Evolutionary conservation across 352 stramenopile species (phyloP), one percentile per base, ranked within the genome.

Genomic region (Phytophthora pseudosyringae): DNA sequence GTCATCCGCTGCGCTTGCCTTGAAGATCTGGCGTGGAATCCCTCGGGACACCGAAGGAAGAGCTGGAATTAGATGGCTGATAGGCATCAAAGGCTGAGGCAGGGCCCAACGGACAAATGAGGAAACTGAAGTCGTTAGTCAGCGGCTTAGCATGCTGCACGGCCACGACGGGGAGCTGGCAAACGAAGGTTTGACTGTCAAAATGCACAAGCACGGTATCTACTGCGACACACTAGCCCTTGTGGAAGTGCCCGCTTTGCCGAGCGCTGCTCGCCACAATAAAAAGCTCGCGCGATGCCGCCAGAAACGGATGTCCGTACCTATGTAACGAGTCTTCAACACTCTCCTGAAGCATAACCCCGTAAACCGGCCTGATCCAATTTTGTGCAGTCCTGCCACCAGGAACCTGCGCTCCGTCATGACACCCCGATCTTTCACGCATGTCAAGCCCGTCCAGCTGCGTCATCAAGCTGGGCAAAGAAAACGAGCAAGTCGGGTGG

Each of bases 261-360:
- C n/a, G n/a, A 44, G 35, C 46, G 31, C 25, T 57, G 5, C 26
- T n/a, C 13, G 36, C 55, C 35, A 49, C 55, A 47, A 55, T 58
- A 50, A 51, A 66, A 59, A 54, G 47, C 39, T 44, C 58, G 39
- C 21, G 45, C 36, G 29, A 51, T 29, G 33, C 12, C 11, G 15
- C 16, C 7, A 7, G 31, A 60, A 67, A 67, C 44, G 53, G 60
- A 58, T 59, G 61, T 69, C 38, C 33, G 60, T 47, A 64, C 61
- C 61, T 69, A 29, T 58, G 63, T 61, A 71, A 71, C 57, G 53
- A 56, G 49, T 41, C 50, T 67, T 54, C 46, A 59, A 64, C 47
- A 51, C 53, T 63, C 33, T 31, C 36, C 5, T 54, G 16, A 2
- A 5, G 31, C 16, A 56, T 71, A 33, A 48, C 40, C 62, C 46